Conservation (phyloP, 1,284 basidiomycete species). For the Puccinia polysora region DNA sequence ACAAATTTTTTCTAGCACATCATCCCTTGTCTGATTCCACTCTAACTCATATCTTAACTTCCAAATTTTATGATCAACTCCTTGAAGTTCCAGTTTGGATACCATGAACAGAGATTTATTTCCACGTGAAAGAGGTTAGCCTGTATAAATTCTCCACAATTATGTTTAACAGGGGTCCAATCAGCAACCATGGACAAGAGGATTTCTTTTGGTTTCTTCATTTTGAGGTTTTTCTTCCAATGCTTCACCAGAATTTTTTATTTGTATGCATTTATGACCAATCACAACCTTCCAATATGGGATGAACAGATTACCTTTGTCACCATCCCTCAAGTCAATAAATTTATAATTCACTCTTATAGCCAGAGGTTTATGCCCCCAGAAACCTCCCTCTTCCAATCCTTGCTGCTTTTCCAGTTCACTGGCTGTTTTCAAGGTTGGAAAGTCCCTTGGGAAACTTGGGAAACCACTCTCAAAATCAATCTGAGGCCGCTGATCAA, state of each 20-base stretch:
- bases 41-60: conserved; percentile 2
- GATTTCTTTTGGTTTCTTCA: neutral
- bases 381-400: conserved; percentile 59
- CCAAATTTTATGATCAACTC: conserved; percentile 2
- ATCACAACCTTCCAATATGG: conserved; percentile 38
- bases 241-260: conserved; percentile 9
- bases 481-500: conserved; percentile 59
- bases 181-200: conserved; percentile 17
- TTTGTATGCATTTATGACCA: conserved; percentile 26
- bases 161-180: conserved; percentile 18
- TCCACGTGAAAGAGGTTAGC: neutral
- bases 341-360: conserved; percentile 70
- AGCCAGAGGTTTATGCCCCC: conserved; percentile 74
- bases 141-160: conserved; percentile 17
- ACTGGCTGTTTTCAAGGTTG: conserved; percentile 56
- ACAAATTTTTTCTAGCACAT: neutral
- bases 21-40: conserved; percentile 10
- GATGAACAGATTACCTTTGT: conserved; percentile 55
- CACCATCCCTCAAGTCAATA: conserved; percentile 54
- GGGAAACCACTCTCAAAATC: conserved; percentile 67
- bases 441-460: conserved; percentile 75
- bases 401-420: conserved; percentile 52
- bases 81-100: conserved; percentile 2
- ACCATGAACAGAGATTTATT: neutral
- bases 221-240: neutral